These are phyloP conservation scores for Boletus pseudopeckii DNA, from an alignment of 768 basidiomycete species.

Conservation along the genomic window DNA sequence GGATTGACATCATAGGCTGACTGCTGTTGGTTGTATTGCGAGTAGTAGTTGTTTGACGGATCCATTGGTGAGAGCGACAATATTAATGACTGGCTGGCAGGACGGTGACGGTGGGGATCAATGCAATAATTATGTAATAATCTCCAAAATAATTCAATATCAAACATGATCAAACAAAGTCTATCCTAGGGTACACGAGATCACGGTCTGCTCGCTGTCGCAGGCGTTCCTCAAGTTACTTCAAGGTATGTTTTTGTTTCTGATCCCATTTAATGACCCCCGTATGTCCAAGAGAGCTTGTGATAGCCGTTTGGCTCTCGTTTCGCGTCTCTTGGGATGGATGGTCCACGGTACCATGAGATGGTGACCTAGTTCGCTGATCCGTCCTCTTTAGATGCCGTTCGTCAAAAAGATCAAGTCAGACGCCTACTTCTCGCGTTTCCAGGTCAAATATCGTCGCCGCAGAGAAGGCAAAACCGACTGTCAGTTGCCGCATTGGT, in stretches of 20 bases:
- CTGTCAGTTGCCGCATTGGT: slow-evolving; percentile 50
- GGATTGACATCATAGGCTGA: slow-evolving; percentile 65
- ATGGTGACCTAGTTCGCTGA: slow-evolving; percentile 27
- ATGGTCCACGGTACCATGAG: slow-evolving; percentile 25
- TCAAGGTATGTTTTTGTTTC: slow-evolving; percentile 38
- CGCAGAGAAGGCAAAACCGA: slow-evolving; percentile 99
- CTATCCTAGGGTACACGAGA: slow-evolving; percentile 11
- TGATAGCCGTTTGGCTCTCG: not conserved
- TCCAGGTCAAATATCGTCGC: slow-evolving; percentile 98
- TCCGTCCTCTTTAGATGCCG: slow-evolving; percentile 59
- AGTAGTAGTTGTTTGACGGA: slow-evolving; percentile 42
- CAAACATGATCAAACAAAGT: slow-evolving; percentile 31
- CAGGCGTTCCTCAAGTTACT: slow-evolving; percentile 29
- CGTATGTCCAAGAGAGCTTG: not conserved
- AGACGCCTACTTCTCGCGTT: slow-evolving; percentile 95
- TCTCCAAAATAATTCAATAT: slow-evolving; percentile 10
- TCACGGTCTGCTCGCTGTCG: slow-evolving; percentile 23
- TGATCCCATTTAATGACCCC: not conserved
- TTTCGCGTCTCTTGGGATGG: slow-evolving; percentile 24
- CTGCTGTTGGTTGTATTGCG: slow-evolving; percentile 51
- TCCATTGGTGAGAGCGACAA: slow-evolving; percentile 24
- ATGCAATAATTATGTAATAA: slow-evolving; percentile 16
- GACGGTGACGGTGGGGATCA: not conserved
- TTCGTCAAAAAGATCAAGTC: slow-evolving; percentile 98
- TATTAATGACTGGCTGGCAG: not conserved